Percentiles rank a stretch among this genome's conserved stretches.
Evolutionary conservation across 441 rosid genomes (phyloP).

Genomic region (Sinapis alba): DNA sequence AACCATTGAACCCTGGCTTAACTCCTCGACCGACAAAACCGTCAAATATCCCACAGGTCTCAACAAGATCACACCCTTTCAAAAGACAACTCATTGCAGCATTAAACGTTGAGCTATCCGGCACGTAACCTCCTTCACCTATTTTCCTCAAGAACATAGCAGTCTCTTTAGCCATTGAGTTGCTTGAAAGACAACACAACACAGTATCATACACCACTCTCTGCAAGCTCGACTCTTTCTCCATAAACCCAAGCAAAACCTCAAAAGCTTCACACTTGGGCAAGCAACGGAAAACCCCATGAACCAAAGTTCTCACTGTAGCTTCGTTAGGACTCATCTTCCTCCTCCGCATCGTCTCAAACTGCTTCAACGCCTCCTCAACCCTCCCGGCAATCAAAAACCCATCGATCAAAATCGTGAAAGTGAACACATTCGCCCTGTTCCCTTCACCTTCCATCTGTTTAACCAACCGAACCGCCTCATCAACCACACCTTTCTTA

Average conservation of each 20-base stretch:
- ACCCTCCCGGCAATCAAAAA: constrained; percentile 72
- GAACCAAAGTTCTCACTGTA: constrained; percentile 75
- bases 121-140: constrained; percentile 54
- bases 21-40: constrained; percentile 52
- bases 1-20: constrained; percentile 58
- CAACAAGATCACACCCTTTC: constrained; percentile 58
- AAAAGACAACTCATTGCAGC: constrained; percentile 62
- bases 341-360: constrained; percentile 60
- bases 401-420: constrained; percentile 79
- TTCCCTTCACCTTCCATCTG: constrained; percentile 81
- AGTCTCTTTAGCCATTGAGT: constrained; percentile 71
- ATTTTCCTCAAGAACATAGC: constrained; percentile 55
- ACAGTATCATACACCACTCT: constrained; percentile 65
- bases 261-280: constrained; percentile 60
- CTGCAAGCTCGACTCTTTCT: constrained; percentile 45
- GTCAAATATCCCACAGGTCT: constrained; percentile 64
- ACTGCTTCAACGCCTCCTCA: constrained; percentile 64
- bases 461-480: constrained; percentile 76
- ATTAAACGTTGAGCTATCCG: constrained; percentile 62
- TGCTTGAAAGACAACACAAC: constrained; percentile 62
- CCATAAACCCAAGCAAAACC: constrained; percentile 51
- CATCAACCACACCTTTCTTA: constrained; percentile 74
- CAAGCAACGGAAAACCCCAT: constrained; percentile 64
- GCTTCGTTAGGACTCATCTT: constrained; percentile 74
- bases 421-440: constrained; percentile 72